Evolutionary conservation across 257 asterid genomes (phyloP).

Genomic region (Coffea eugenioides): DNA sequence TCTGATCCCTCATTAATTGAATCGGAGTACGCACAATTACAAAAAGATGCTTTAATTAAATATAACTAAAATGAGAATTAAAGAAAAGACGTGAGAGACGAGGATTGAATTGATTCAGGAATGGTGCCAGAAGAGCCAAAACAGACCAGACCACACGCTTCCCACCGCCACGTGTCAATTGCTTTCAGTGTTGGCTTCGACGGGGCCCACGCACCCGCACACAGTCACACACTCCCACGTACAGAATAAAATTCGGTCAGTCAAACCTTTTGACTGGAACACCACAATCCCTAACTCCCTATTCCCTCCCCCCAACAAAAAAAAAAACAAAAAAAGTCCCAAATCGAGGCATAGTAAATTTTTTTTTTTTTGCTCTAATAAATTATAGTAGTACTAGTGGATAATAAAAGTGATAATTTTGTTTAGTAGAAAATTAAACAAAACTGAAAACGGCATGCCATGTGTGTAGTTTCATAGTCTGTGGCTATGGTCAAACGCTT

Average conservation of each 20-base stretch:
- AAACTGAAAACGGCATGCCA: not conserved
- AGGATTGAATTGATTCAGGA: not conserved
- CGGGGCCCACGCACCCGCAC: not conserved
- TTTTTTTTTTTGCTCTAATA: no score
- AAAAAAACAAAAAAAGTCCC: no score
- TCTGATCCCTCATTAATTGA: constrained; percentile 9
- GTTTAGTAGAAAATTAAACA: not conserved
- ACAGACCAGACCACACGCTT: constrained; percentile 11
- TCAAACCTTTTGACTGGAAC: constrained; percentile 10
- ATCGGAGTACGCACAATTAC: constrained; percentile 1
- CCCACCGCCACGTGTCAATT: constrained; percentile 16
- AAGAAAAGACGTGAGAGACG: not conserved
- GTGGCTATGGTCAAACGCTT: constrained; percentile 17
- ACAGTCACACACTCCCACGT: not conserved
- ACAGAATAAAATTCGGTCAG: constrained; percentile 3
- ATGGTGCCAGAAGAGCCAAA: constrained; percentile 13
- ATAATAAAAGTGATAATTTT: no score
- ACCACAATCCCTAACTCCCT: no score
- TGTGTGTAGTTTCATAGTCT: not conserved
- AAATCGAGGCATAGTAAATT: not conserved
- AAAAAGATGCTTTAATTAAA: constrained; percentile 10
- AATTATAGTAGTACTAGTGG: no score
- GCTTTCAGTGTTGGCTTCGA: not conserved
- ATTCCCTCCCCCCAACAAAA: no score
- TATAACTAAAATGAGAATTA: constrained; percentile 1